phyloP scores from a whole-genome alignment of 2,329 filamentous ascomycete genomes.

The Leptographium procerum region DNA sequence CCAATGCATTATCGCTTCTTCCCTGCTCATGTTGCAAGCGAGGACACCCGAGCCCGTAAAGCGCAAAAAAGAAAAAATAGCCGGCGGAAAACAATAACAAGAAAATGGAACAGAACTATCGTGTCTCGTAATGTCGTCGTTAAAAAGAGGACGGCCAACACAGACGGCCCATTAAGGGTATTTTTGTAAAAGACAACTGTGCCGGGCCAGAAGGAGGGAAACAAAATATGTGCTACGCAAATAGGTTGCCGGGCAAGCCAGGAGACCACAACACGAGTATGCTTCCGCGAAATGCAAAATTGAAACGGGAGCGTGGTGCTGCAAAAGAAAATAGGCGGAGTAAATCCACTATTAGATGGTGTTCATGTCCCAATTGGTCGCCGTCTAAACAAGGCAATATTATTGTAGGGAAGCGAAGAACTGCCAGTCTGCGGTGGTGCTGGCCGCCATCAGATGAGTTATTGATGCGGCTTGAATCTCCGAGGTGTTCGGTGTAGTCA shows the following conservation, averaged over 20 bases:
- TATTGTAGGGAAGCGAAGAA: background rate
- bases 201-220: background rate
- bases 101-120: conserved; percentile 5
- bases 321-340: background rate
- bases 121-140: conserved; percentile 11
- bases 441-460: background rate
- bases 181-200: background rate
- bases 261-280: background rate
- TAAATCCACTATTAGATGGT: conserved; percentile 1
- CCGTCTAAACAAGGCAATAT: background rate
- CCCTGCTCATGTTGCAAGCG: background rate
- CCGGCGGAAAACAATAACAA: background rate
- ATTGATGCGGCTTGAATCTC: background rate
- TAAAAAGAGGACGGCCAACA: conserved; percentile 1
- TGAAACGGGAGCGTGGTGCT: background rate
- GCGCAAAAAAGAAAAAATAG: background rate
- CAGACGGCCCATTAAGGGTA: background rate
- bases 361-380: background rate
- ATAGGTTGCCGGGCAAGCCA: background rate
- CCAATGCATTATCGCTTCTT: background rate
- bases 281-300: background rate
- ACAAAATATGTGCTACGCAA: background rate
- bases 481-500: background rate
- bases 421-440: background rate
- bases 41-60: background rate